Conservation (phyloP, 2,329 filamentous ascomycete genomes). For the Grosmannia huntii region DNA sequence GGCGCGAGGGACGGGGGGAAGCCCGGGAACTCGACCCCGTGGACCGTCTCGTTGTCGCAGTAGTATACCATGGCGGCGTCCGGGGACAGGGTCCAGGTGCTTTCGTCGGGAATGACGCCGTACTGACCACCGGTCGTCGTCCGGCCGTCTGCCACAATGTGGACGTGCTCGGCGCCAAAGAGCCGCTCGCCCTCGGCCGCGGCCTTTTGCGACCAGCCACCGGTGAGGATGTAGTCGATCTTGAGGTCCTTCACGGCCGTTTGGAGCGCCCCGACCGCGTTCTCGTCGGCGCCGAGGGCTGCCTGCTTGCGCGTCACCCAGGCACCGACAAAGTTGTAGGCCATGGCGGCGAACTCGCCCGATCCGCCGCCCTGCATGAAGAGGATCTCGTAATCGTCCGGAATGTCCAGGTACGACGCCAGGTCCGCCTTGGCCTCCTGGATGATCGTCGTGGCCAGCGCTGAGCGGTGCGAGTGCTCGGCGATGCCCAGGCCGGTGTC, state of each 20-base stretch:
- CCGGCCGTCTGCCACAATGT: constrained; percentile 38
- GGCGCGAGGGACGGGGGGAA: constrained; percentile 53
- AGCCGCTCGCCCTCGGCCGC: constrained; percentile 70
- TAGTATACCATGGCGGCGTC: constrained; percentile 68
- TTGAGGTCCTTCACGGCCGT: constrained; percentile 43
- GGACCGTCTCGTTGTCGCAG: constrained; percentile 90
- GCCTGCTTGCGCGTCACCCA: constrained; percentile 64
- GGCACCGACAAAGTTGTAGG: constrained; percentile 71
- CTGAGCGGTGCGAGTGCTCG: constrained; percentile 82
- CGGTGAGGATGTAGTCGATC: constrained; percentile 83
- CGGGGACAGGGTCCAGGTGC: constrained; percentile 60
- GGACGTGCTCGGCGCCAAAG: constrained; percentile 66
- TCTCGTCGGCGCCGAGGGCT: constrained; percentile 10
- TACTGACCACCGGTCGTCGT: constrained; percentile 63
- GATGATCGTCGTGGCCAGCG: constrained; percentile 65
- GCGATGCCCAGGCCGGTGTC: constrained; percentile 70
- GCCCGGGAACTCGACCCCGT: constrained; percentile 80
- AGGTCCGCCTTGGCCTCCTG: constrained; percentile 66
- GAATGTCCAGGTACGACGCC: constrained; percentile 63
- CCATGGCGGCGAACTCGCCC: constrained; percentile 71
- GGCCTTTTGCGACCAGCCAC: constrained; percentile 83
- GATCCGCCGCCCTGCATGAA: constrained; percentile 75
- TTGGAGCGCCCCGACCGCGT: background rate
- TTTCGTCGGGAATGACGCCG: constrained; percentile 66
- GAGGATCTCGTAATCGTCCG: constrained; percentile 69